Base-by-base conservation (phyloP, 345 rosid genomes). In the Punica granatum region DNA sequence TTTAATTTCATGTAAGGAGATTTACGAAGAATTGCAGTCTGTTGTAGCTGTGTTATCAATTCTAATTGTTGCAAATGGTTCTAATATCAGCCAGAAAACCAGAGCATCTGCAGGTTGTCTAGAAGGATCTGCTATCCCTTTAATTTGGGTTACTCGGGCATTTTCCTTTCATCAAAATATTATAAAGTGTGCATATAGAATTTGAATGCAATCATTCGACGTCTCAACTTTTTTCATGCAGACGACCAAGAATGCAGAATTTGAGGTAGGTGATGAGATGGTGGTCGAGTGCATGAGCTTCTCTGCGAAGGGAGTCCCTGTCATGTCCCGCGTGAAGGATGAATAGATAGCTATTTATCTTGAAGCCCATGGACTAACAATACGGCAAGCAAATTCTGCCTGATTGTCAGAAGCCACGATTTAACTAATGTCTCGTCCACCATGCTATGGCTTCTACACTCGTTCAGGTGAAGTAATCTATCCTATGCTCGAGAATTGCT, bases 221-320 rank as follows among this genome's bases (percentile, higher is more conserved):
- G 3, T 15, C 13, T 56, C 61, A 43, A 44, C 42, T 16, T 23
- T 69, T 78, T 63, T 46, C 39, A 30, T 70, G 71, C 86, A 92
- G 98, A 64, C 25, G 4, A 75, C 83, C 59, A 77, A 76, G 63
- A 80, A 74, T 70, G 66, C 70, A 23, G 78, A 78, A 37, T 85
- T 77, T 59, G 81, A 69, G 62, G 66, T 83, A 14, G 98, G 97
- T 43, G 85, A 89, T 68, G 71, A 75, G 67, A 67, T 93, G 81
- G 67, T 2, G 41, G 97, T 89, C 30, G 76, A 75, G 75, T 90
- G 97, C 68, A 77, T 85, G 36, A 86, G 91, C 78, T 93, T 90
- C 77, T 81, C 83, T 7, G 72, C 76, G 74, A 89, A 90, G 77
- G 98, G 96, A 56, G 72, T 89, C 73, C 92, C 98, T 12, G 82